Evolutionary conservation across 1,139 yeast species (phyloP).

Genomic region (Candida glucosophila): DNA sequence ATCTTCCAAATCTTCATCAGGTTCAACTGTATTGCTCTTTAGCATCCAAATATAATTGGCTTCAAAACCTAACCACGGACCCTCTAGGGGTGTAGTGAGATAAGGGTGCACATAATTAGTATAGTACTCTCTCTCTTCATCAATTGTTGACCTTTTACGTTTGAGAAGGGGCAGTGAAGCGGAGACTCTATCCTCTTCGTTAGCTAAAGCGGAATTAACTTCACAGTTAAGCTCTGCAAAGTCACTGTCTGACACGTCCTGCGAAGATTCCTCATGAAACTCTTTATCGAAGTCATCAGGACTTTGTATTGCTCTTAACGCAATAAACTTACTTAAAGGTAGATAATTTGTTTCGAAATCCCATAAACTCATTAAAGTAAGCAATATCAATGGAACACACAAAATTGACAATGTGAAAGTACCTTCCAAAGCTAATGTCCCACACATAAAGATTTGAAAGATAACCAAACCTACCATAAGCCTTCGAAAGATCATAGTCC

Average conservation of each 20-base stretch:
- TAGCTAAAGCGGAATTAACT: slow-evolving; percentile 14
- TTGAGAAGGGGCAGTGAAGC: slow-evolving; percentile 5
- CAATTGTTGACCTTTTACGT: slow-evolving; percentile 39
- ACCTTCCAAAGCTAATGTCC: slow-evolving; percentile 57
- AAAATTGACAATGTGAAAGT: slow-evolving; percentile 45
- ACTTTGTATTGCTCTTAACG: slow-evolving; percentile 51
- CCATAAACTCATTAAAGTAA: slow-evolving; percentile 41
- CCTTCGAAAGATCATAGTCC: slow-evolving; percentile 62
- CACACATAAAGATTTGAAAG: slow-evolving; percentile 61
- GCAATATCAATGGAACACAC: slow-evolving; percentile 44
- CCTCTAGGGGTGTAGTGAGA: slow-evolving; percentile 39
- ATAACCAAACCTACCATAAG: slow-evolving; percentile 52
- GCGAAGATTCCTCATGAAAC: slow-evolving; percentile 29
- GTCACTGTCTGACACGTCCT: slow-evolving; percentile 3
- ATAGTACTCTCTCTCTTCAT: slow-evolving; percentile 46
- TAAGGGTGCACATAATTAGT: slow-evolving; percentile 45
- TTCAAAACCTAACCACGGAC: slow-evolving; percentile 52
- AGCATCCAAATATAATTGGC: slow-evolving; percentile 42
- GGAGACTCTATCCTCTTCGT: slow-evolving; percentile 8
- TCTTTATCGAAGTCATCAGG: slow-evolving; percentile 34
- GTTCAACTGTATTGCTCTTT: slow-evolving; percentile 12
- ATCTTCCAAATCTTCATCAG: slow-evolving; percentile 12
- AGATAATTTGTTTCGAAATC: slow-evolving; percentile 53
- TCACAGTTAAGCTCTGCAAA: slow-evolving; percentile 4
- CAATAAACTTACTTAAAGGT: slow-evolving; percentile 54